Evolutionary conservation across 257 asterid species (phyloP).

Genomic region (Lantana camara): DNA sequence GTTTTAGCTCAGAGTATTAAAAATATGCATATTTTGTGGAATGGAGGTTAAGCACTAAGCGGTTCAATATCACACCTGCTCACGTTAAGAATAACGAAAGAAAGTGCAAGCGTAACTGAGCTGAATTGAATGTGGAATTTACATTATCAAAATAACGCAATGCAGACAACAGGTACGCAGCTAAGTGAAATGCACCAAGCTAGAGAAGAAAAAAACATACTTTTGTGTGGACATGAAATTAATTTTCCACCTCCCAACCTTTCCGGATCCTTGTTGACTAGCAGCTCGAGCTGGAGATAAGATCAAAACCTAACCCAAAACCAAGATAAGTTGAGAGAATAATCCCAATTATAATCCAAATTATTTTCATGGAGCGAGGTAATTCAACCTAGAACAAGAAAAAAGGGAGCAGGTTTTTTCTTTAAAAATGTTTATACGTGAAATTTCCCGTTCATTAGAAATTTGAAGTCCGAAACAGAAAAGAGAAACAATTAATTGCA

Average conservation of each 20-base stretch:
- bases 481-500: background rate
- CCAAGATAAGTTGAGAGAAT: slow-evolving; percentile 5
- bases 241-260: slow-evolving; percentile 94
- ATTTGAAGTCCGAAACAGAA: background rate
- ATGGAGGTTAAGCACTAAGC: slow-evolving; percentile 7
- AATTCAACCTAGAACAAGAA: slow-evolving; percentile 3
- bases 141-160: background rate
- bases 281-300: slow-evolving; percentile 98
- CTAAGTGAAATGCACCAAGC: slow-evolving; percentile 20
- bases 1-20: slow-evolving; percentile 3
- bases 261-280: slow-evolving; percentile 96
- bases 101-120: slow-evolving; percentile 14
- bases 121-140: background rate
- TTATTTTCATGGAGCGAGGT: background rate
- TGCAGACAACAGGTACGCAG: background rate
- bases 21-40: slow-evolving; percentile 11
- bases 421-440: no score
- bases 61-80: background rate
- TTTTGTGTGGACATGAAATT: slow-evolving; percentile 90
- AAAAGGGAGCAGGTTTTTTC: background rate
- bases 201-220: slow-evolving; percentile 47
- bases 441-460: no score
- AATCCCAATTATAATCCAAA: slow-evolving; percentile 4
- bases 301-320: slow-evolving; percentile 64
- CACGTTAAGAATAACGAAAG: slow-evolving; percentile 17